Base-by-base conservation (phyloP, 2,329 filamentous ascomycete genomes). In the Penicillium sp. region DNA sequence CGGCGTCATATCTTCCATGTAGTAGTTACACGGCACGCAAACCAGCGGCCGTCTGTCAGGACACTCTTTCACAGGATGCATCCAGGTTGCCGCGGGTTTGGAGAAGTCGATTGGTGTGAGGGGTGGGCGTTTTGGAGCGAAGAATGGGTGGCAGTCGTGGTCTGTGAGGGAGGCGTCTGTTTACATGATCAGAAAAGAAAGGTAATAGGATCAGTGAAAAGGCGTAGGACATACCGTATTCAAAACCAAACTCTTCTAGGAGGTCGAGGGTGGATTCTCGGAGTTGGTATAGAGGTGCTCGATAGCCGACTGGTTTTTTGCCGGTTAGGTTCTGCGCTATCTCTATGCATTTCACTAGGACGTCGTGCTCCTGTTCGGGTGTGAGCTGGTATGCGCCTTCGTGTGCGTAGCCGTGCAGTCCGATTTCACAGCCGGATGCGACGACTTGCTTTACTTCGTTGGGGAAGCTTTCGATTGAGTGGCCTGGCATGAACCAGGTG, bases 361-460 rank as follows among this genome's bases (percentile, higher is more conserved):
- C 81, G 42, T 86, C 84, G 9, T 77, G 77, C 63, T 89, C 85
- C 68, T 89, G 86, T 58, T 87, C 83, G 1, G 85, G 63, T 0
- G 77, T 85, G 81, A 88, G 86, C 42, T 83, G 79, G 8, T 74
- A 75, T 0, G 85, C 83, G 52, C 87, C 86, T 60, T 88, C 84
- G 54, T 88, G 84, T 0, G 79, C 81, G 66, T 87, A 88, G 13
- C 82, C 84, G 34, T 60, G 68, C 5, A 68, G 52, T 7, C 70
- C 78, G 37, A 81, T 74, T 54, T 81, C 77, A 4, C 71, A 72
- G 6, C 79, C 77, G 26, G 73, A 75, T 4, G 74, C 69, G 2
- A 79, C 63, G 18, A 82, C 77, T 37, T 69, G 66, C 41, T 67
- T 63, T 2, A 76, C 75, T 45, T 80, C 70, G 2, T 66, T 60